These are phyloP conservation scores for Acorus calamus DNA, from an alignment of 106 monocot genomes.

Conservation along the genomic window DNA sequence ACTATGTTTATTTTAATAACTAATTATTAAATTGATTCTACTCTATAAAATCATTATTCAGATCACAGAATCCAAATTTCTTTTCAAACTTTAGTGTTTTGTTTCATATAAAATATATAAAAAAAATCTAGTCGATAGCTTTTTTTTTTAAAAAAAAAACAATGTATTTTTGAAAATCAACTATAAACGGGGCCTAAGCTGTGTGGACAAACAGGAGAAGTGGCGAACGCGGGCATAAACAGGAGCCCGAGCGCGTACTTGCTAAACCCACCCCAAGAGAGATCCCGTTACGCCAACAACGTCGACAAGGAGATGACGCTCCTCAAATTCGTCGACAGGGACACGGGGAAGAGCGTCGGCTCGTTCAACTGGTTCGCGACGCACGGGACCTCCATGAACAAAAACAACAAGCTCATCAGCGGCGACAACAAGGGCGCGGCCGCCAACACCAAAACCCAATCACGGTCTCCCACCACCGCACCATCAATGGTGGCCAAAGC, in stretches of 20 bases:
- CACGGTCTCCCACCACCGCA: constrained; percentile 1
- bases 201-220: constrained; percentile 11
- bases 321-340: constrained; percentile 17
- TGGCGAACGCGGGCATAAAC: constrained; percentile 20
- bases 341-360: constrained; percentile 4
- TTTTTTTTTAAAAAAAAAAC: too few relatives aligned
- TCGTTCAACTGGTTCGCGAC: constrained; percentile 34
- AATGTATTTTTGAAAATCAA: too few relatives aligned
- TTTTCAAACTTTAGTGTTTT: too few relatives aligned
- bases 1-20: too few relatives aligned
- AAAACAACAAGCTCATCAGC: constrained; percentile 16
- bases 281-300: constrained; percentile 9
- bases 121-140: too few relatives aligned
- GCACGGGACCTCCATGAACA: constrained; percentile 29
- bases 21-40: too few relatives aligned
- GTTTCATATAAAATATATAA: too few relatives aligned
- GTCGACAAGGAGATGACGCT: constrained; percentile 28
- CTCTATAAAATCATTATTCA: too few relatives aligned
- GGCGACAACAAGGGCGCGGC: constrained; percentile 36
- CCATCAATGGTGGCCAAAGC: too few relatives aligned
- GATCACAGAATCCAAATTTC: too few relatives aligned
- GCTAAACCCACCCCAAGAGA: constrained; percentile 12
- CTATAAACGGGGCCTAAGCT: background rate
- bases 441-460: too few relatives aligned
- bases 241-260: constrained; percentile 28